phyloP scores from a whole-genome alignment of 352 stramenopile genomes.

The Peronospora belbahrii region DNA sequence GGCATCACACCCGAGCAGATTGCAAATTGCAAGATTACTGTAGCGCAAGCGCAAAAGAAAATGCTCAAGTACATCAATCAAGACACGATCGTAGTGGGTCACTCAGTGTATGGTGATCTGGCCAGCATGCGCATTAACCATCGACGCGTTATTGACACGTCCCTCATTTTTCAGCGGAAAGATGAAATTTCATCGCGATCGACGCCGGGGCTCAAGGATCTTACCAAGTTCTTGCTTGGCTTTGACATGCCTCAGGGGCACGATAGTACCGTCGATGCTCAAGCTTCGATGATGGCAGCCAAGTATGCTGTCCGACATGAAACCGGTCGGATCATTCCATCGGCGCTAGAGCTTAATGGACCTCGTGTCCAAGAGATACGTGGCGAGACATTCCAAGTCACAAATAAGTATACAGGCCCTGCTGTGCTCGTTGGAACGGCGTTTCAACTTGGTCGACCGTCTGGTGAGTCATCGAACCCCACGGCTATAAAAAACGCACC shows the following conservation, averaged over 20 bases:
- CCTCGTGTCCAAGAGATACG: constrained; percentile 17
- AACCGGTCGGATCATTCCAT: constrained; percentile 60
- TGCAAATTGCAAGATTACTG: constrained; percentile 59
- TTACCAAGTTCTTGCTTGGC: constrained; percentile 73
- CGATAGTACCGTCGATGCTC: constrained; percentile 80
- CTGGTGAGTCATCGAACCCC: background rate
- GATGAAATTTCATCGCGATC: constrained; percentile 21
- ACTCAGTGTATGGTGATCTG: constrained; percentile 74
- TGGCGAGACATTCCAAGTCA: background rate
- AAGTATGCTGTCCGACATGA: constrained; percentile 62
- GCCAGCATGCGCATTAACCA: constrained; percentile 70
- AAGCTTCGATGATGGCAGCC: constrained; percentile 80
- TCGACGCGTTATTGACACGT: constrained; percentile 73
- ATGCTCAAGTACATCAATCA: constrained; percentile 78
- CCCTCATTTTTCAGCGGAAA: constrained; percentile 70
- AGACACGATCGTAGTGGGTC: constrained; percentile 79
- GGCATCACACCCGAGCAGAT: constrained; percentile 72
- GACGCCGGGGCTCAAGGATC: constrained; percentile 60
- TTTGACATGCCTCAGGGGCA: constrained; percentile 83
- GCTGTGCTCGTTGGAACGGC: constrained; percentile 35
- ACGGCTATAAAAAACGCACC: constrained; percentile 2
- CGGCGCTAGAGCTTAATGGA: constrained; percentile 51
- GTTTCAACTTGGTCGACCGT: constrained; percentile 23
- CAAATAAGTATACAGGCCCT: constrained; percentile 25
- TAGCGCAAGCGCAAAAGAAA: constrained; percentile 68